These are phyloP conservation scores for Paramecium octaurelia DNA, from an alignment of 73 alveolate genomes.

Conservation along the genomic window DNA sequence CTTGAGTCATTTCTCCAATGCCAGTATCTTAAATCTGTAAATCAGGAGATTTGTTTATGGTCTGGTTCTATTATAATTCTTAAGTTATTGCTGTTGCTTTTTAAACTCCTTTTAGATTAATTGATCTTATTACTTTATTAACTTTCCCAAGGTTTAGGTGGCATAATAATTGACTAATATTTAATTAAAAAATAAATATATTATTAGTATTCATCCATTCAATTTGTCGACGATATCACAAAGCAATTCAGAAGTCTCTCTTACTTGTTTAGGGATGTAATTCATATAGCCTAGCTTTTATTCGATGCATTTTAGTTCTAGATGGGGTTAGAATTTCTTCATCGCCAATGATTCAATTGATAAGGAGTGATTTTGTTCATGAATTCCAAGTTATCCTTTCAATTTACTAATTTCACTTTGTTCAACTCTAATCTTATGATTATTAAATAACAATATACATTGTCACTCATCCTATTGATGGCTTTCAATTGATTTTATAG, in stretches of 20 bases:
- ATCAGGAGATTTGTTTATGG: not conserved
- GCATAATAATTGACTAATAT: not conserved
- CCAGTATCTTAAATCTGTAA: not conserved
- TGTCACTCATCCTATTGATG: not conserved
- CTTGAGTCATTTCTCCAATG: slow-evolving; percentile 23
- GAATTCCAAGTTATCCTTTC: not conserved
- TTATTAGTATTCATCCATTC: not conserved
- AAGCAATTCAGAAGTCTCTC: not conserved
- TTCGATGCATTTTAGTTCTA: not conserved
- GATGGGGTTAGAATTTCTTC: slow-evolving; percentile 11
- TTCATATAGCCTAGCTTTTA: not conserved
- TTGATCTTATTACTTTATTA: not conserved
- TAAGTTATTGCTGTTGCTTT: not conserved
- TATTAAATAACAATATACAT: not conserved
- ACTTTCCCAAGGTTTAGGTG: slow-evolving; percentile 52
- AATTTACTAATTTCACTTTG: not conserved
- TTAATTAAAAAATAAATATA: not conserved
- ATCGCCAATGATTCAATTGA: not conserved
- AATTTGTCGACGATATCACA: not conserved
- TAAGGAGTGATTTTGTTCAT: not conserved
- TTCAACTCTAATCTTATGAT: not conserved
- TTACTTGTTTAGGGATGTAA: not conserved
- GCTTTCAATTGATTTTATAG: not conserved
- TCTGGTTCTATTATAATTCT: not conserved
- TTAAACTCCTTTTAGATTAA: not conserved